Conservation (phyloP, 1,284 basidiomycete species). For the Cryptococcus hybrid region DNA sequence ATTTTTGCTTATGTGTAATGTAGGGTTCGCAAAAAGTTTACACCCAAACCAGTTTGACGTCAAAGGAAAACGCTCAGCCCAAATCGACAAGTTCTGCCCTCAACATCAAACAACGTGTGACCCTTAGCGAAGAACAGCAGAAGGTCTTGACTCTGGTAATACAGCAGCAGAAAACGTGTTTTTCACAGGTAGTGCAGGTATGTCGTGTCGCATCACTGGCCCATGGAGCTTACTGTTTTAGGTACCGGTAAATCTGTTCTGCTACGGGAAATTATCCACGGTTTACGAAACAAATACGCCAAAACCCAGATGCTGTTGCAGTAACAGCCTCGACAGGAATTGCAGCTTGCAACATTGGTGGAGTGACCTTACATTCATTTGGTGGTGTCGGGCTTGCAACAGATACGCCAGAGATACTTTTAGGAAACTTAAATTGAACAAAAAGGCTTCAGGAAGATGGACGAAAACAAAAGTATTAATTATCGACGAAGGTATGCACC, state of each 20-base stretch:
- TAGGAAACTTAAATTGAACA: slow-evolving; percentile 68
- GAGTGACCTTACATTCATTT: slow-evolving; percentile 90
- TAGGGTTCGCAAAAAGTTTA: neutral
- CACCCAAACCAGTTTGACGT: neutral
- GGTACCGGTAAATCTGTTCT: slow-evolving; percentile 95
- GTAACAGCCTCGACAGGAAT: slow-evolving; percentile 90
- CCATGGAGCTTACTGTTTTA: slow-evolving; percentile 32
- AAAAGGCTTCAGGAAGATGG: slow-evolving; percentile 69
- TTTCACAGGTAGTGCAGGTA: slow-evolving; percentile 95
- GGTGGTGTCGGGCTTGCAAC: slow-evolving; percentile 81
- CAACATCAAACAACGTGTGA: slow-evolving; percentile 50
- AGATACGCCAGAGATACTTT: slow-evolving; percentile 64
- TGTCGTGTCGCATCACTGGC: slow-evolving; percentile 35
- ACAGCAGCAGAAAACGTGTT: slow-evolving; percentile 75
- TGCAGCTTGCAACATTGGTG: slow-evolving; percentile 91
- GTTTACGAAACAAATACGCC: slow-evolving; percentile 56
- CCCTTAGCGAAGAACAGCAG: slow-evolving; percentile 76
- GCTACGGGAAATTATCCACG: slow-evolving; percentile 79
- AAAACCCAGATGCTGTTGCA: slow-evolving; percentile 62
- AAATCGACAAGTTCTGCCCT: slow-evolving; percentile 10
- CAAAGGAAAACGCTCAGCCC: neutral
- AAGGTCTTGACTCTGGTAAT: slow-evolving; percentile 73
- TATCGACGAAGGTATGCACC: slow-evolving; percentile 78
- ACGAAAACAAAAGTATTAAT: slow-evolving; percentile 73
- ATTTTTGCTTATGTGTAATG: too few relatives aligned